phyloP scores from a whole-genome alignment of 805 yeast genomes.

The Deakozyma indianensis region DNA sequence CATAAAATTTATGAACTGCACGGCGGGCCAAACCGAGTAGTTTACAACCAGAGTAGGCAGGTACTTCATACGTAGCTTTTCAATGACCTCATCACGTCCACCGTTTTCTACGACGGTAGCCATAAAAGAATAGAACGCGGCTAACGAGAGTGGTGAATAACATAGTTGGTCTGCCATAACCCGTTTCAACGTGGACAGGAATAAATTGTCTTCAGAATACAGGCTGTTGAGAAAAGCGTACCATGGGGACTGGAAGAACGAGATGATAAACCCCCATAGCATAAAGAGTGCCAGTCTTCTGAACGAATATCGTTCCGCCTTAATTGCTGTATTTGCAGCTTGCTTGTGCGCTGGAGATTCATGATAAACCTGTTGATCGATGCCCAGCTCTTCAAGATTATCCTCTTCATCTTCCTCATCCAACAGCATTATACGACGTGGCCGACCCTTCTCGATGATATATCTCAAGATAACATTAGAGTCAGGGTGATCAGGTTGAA shows the following conservation, averaged over 20 bases:
- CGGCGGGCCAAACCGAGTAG: constrained; percentile 84
- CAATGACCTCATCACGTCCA: constrained; percentile 43
- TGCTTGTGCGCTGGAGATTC: neutral
- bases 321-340: constrained; percentile 2
- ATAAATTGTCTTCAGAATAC: constrained; percentile 64
- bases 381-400: constrained; percentile 13
- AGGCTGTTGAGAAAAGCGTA: constrained; percentile 64
- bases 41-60: constrained; percentile 51
- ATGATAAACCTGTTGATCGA: constrained; percentile 4
- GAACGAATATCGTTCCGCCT: constrained; percentile 37
- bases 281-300: constrained; percentile 64
- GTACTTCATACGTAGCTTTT: constrained; percentile 49
- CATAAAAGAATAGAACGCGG: constrained; percentile 70
- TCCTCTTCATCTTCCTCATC: constrained; percentile 16
- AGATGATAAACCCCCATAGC: constrained; percentile 74
- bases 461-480: constrained; percentile 10
- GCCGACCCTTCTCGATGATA: constrained; percentile 21
- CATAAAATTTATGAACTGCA: constrained; percentile 67
- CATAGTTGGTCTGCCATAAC: constrained; percentile 82
- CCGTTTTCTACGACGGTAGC: constrained; percentile 71
- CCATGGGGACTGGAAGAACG: constrained; percentile 83
- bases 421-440: constrained; percentile 18
- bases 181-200: constrained; percentile 63
- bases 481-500: constrained; percentile 10
- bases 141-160: constrained; percentile 76